These are phyloP conservation scores for Xylariaceae sp. DNA, from an alignment of 2,329 filamentous ascomycete genomes.

Conservation along the genomic window DNA sequence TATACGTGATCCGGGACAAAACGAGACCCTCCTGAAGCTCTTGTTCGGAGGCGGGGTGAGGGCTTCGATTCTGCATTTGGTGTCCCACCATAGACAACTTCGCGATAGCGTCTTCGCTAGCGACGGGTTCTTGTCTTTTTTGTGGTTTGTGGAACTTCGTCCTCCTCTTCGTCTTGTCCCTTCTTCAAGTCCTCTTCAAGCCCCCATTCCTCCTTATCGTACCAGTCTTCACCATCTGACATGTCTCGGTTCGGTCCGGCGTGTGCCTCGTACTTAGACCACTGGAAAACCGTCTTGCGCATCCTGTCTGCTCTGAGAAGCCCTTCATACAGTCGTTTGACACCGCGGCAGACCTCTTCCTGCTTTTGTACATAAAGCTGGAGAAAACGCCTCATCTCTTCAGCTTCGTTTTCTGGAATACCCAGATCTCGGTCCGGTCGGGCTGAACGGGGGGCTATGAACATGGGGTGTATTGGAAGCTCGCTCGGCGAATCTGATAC, in stretches of 20 bases:
- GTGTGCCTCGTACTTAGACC: conserved; percentile 75
- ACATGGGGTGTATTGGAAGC: conserved; percentile 68
- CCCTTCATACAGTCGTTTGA: conserved; percentile 62
- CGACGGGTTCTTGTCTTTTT: conserved; percentile 58
- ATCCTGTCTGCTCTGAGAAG: conserved; percentile 68
- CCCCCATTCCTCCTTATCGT: conserved; percentile 75
- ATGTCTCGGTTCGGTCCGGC: conserved; percentile 61
- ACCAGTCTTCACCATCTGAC: conserved; percentile 88
- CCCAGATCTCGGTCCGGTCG: conserved; percentile 65
- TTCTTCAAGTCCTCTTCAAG: conserved; percentile 71
- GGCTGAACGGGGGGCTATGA: conserved; percentile 57
- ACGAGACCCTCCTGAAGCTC: too few species aligned
- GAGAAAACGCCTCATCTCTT: conserved; percentile 69
- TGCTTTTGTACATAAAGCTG: conserved; percentile 80
- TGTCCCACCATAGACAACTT: too few species aligned
- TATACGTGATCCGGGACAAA: background rate
- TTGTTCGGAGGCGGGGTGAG: too few species aligned
- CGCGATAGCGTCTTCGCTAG: conserved; percentile 18
- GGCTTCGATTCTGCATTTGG: too few species aligned
- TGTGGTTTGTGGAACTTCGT: conserved; percentile 56
- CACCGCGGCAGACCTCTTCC: conserved; percentile 72
- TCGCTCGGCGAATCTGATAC: conserved; percentile 42
- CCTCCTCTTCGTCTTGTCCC: conserved; percentile 76
- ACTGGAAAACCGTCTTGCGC: conserved; percentile 64
- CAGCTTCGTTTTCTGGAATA: conserved; percentile 67